phyloP scores from a whole-genome alignment of 2,329 filamentous ascomycete genomes.

The Colletotrichum karsti region DNA sequence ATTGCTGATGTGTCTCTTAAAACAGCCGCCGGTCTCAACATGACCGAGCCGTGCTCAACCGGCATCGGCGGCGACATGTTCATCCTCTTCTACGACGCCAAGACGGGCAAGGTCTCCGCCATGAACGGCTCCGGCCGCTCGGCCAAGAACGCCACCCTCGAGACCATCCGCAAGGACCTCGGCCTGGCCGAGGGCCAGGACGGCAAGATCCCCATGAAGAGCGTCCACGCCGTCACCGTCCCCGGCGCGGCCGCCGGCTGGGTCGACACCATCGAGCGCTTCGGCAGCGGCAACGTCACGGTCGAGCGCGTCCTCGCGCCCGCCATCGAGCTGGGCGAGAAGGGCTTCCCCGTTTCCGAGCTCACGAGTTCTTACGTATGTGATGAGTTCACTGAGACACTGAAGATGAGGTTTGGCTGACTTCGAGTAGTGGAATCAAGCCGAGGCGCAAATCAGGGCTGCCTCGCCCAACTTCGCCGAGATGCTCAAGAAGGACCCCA shows the following conservation, averaged over 20 bases:
- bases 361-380: conserved; percentile 74
- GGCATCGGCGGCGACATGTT: conserved; percentile 99
- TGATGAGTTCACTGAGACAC: conserved; percentile 21
- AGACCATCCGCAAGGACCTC: conserved; percentile 75
- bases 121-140: conserved; percentile 95
- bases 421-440: conserved; percentile 71
- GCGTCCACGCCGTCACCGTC: conserved; percentile 83
- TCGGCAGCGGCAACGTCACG: conserved; percentile 86
- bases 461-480: conserved; percentile 89
- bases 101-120: conserved; percentile 81
- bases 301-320: conserved; percentile 82
- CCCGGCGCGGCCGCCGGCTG: conserved; percentile 93
- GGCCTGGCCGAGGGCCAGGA: conserved; percentile 65
- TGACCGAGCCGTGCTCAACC: conserved; percentile 92
- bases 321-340: conserved; percentile 85
- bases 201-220: conserved; percentile 75
- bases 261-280: conserved; percentile 87
- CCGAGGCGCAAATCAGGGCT: conserved; percentile 69
- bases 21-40: conserved; percentile 85
- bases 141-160: conserved; percentile 73
- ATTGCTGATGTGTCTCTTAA: not conserved
- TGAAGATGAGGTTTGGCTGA: not conserved
- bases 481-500: conserved; percentile 82
- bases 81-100: conserved; percentile 89
- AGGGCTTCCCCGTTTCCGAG: conserved; percentile 90